phyloP scores from a whole-genome alignment of 2,329 filamentous ascomycete species.

The Colletotrichum liaoningense region DNA sequence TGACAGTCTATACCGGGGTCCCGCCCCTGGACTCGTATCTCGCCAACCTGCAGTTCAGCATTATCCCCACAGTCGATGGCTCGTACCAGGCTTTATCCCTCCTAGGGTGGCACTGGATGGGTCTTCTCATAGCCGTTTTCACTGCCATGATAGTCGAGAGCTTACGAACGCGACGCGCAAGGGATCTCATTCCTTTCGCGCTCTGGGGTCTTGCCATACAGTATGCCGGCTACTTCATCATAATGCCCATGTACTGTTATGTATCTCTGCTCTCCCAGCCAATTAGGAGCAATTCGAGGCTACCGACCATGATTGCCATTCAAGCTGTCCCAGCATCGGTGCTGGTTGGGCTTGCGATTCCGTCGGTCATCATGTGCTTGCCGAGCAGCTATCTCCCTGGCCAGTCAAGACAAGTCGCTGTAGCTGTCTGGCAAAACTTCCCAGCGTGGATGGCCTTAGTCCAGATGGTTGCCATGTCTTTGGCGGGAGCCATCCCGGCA shows the following conservation, averaged over 20 bases:
- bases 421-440: constrained; percentile 3
- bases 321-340: background rate
- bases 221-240: constrained; percentile 5
- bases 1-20: background rate
- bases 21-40: constrained; percentile 4
- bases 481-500: background rate
- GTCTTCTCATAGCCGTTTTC: background rate
- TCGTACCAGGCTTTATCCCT: background rate
- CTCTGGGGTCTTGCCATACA: constrained; percentile 9
- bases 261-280: background rate
- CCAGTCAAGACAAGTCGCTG: background rate
- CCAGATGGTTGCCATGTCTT: background rate
- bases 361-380: background rate
- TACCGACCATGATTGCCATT: background rate
- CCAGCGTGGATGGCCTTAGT: background rate
- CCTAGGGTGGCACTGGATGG: constrained; percentile 1
- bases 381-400: background rate
- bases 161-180: background rate
- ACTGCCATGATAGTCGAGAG: constrained; percentile 1
- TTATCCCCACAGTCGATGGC: background rate
- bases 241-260: constrained; percentile 3
- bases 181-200: background rate
- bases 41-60: constrained; percentile 7
- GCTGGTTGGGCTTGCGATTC: background rate
- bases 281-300: background rate